Conservation (phyloP, 345 rosid species). For the Hirschfeldia incana region DNA sequence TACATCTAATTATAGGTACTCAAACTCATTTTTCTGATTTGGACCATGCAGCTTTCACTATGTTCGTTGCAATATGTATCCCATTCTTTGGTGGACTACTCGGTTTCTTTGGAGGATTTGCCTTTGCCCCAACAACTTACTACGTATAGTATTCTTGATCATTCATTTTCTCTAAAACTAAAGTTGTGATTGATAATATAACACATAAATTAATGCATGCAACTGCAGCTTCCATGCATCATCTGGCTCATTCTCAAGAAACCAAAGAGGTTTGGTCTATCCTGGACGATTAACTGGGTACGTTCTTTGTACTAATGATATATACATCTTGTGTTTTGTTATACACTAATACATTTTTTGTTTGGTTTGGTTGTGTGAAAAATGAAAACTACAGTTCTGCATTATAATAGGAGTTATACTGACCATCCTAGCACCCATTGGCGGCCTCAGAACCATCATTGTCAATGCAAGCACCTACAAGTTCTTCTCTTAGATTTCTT, state of each 20-base stretch:
- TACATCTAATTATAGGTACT: not conserved
- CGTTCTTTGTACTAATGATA: not conserved
- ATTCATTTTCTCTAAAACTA: not conserved
- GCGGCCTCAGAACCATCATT: constrained; percentile 68
- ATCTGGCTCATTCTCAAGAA: constrained; percentile 69
- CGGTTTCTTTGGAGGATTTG: constrained; percentile 80
- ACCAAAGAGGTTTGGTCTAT: constrained; percentile 63
- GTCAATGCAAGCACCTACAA: constrained; percentile 49
- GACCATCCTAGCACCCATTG: constrained; percentile 71
- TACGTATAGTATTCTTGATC: constrained; percentile 39
- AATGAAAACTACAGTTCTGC: constrained; percentile 53
- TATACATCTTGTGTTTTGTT: not conserved
- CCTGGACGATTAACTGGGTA: constrained; percentile 73
- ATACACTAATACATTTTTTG: not conserved
- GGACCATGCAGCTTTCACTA: constrained; percentile 54
- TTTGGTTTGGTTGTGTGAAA: not conserved
- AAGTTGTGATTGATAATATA: not conserved
- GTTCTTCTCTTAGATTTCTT: constrained; percentile 57
- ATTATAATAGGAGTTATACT: constrained; percentile 56
- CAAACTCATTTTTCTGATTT: not conserved
- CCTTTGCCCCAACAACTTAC: constrained; percentile 75
- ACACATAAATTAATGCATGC: not conserved
- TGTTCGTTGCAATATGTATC: constrained; percentile 56
- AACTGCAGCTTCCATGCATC: constrained; percentile 73
- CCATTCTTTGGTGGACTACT: constrained; percentile 80